These are phyloP conservation scores for Penicillium sclerotiorum DNA, from an alignment of 2,329 filamentous ascomycete species.

Conservation along the genomic window DNA sequence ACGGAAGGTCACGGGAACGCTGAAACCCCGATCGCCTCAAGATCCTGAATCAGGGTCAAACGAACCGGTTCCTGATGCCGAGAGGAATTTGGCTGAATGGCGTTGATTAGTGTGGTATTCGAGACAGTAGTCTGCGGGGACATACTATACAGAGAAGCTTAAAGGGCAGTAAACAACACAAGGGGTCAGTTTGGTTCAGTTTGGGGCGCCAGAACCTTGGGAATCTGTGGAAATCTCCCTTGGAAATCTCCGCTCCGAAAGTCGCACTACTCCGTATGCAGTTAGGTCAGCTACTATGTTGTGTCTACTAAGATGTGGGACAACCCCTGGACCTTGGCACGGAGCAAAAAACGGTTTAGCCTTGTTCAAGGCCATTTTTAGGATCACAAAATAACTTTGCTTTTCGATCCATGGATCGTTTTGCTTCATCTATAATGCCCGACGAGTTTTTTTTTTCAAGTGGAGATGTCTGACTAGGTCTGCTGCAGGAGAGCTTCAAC, in stretches of 20 bases:
- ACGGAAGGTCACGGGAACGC: conserved; percentile 7
- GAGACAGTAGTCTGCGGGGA: conserved; percentile 19
- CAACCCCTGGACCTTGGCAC: conserved; percentile 4
- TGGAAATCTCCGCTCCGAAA: conserved; percentile 6
- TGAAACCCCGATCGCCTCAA: conserved; percentile 24
- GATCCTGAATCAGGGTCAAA: conserved; percentile 10
- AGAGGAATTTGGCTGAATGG: neutral
- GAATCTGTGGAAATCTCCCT: neutral
- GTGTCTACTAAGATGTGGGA: no score
- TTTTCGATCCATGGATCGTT: neutral
- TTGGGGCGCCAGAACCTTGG: neutral
- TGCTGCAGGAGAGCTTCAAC: conserved; percentile 5
- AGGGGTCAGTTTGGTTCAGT: no score
- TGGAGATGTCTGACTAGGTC: neutral
- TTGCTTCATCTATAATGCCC: neutral
- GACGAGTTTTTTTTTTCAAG: neutral
- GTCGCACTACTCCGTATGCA: conserved; percentile 10
- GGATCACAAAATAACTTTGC: neutral
- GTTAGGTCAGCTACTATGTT: no score
- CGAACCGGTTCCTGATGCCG: conserved; percentile 18
- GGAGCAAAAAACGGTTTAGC: no score
- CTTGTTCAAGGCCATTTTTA: conserved; percentile 1
- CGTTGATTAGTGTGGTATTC: conserved; percentile 16
- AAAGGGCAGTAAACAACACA: conserved; percentile 9
- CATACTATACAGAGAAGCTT: conserved; percentile 13